Percentiles rank a stretch among this genome's conserved stretches.
Evolutionary conservation across 495 filamentous ascomycete species (phyloP).

Genomic region (Amphirosellinia nigrospora): DNA sequence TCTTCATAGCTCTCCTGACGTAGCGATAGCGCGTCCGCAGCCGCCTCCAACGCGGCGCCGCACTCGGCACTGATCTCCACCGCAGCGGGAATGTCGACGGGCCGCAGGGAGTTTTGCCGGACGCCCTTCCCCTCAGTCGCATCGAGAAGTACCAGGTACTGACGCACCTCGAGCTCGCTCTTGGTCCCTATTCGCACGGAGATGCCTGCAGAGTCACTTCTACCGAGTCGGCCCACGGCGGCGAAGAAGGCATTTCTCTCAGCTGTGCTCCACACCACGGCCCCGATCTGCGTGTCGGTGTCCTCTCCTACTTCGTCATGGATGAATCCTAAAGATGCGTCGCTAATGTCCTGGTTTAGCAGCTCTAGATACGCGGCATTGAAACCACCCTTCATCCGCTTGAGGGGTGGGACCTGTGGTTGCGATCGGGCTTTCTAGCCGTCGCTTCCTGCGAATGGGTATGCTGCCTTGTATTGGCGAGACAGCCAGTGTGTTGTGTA

Average conservation of each 20-base stretch:
- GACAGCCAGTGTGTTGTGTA: neutral
- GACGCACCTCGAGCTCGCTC: conserved; percentile 71
- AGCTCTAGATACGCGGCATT: conserved; percentile 63
- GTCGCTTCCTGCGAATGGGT: conserved; percentile 22
- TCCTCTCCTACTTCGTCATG: conserved; percentile 26
- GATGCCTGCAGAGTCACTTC: conserved; percentile 64
- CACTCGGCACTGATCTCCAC: conserved; percentile 72
- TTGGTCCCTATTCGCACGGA: conserved; percentile 72
- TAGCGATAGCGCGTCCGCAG: conserved; percentile 65
- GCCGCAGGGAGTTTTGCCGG: conserved; percentile 30
- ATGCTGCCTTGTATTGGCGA: conserved; percentile 7
- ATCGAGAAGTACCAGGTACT: conserved; percentile 69
- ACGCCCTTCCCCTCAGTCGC: conserved; percentile 38
- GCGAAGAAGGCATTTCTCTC: conserved; percentile 78
- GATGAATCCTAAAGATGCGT: conserved; percentile 43
- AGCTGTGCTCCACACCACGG: conserved; percentile 66
- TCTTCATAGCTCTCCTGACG: conserved; percentile 65
- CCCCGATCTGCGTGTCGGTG: conserved; percentile 61
- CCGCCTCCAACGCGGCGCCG: conserved; percentile 67
- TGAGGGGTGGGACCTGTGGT: conserved; percentile 31
- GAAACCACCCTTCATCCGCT: conserved; percentile 47
- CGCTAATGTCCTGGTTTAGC: conserved; percentile 61
- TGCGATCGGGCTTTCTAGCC: conserved; percentile 10
- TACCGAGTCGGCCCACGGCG: conserved; percentile 66
- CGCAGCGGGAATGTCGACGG: conserved; percentile 70